Evolutionary conservation across 2,329 filamentous ascomycete genomes (phyloP).

Genomic region (Calonectria crousiana): DNA sequence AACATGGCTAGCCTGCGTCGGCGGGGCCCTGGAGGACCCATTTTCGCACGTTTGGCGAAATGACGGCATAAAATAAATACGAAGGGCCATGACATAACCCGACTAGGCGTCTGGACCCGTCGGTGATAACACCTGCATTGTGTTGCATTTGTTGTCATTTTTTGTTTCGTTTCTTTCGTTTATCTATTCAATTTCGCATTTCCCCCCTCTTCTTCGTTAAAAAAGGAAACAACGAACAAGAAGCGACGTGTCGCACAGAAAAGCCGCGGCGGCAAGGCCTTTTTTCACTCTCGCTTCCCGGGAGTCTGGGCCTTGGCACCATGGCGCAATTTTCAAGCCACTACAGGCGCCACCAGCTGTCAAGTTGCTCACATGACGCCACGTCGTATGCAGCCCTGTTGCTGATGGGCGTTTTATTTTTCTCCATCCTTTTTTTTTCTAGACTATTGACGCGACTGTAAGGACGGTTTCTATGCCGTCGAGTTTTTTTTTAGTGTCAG

Average conservation of each 20-base stretch:
- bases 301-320: background rate
- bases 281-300: background rate
- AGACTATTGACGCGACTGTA: background rate
- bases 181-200: background rate
- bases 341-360: background rate
- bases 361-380: conserved; percentile 9
- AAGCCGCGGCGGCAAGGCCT: background rate
- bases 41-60: conserved; percentile 9
- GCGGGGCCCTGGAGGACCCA: background rate
- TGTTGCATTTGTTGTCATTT: background rate
- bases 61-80: conserved; percentile 10
- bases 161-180: background rate
- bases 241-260: background rate
- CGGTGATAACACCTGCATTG: background rate
- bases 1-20: background rate
- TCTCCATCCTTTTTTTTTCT: background rate
- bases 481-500: background rate
- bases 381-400: conserved; percentile 2
- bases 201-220: background rate
- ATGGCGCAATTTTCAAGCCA: conserved; percentile 10
- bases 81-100: background rate
- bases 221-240: background rate
- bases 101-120: background rate
- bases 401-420: background rate
- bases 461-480: background rate